These are phyloP conservation scores for Aleurites moluccanus DNA, from an alignment of 441 rosid genomes.

Conservation along the genomic window DNA sequence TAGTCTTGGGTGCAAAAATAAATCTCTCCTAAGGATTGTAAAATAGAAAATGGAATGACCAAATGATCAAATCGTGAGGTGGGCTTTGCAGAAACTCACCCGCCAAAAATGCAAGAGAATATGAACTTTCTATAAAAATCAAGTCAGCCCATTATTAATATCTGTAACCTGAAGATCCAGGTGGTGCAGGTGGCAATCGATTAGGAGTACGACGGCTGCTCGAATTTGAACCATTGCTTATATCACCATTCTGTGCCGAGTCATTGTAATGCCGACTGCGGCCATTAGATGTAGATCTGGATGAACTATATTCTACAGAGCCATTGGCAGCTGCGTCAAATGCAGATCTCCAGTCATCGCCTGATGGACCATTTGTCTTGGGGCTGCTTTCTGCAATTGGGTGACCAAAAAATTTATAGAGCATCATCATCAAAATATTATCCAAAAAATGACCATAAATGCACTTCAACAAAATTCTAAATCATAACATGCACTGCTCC, in stretches of 20 bases:
- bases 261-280: slow-evolving; percentile 74
- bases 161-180: slow-evolving; percentile 56
- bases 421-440: neutral
- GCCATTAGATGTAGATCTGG: slow-evolving; percentile 40
- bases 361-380: slow-evolving; percentile 51
- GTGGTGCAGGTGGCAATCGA: slow-evolving; percentile 91
- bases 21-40: neutral
- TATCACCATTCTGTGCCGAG: slow-evolving; percentile 80
- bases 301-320: slow-evolving; percentile 36
- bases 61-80: slow-evolving; percentile 4
- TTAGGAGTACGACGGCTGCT: slow-evolving; percentile 78
- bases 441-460: neutral
- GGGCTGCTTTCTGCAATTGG: slow-evolving; percentile 74
- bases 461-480: neutral
- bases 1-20: slow-evolving; percentile 30
- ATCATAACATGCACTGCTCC: neutral
- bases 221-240: slow-evolving; percentile 46
- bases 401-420: neutral
- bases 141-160: slow-evolving; percentile 16
- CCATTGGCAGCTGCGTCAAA: slow-evolving; percentile 87
- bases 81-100: slow-evolving; percentile 25
- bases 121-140: slow-evolving; percentile 13
- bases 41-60: slow-evolving; percentile 11
- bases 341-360: slow-evolving; percentile 97
- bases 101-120: slow-evolving; percentile 19